Percentiles rank a stretch among this genome's conserved stretches.
Evolutionary conservation across 2,329 filamentous ascomycete species (phyloP).

Genomic region (Trichoderma citrinoviride): DNA sequence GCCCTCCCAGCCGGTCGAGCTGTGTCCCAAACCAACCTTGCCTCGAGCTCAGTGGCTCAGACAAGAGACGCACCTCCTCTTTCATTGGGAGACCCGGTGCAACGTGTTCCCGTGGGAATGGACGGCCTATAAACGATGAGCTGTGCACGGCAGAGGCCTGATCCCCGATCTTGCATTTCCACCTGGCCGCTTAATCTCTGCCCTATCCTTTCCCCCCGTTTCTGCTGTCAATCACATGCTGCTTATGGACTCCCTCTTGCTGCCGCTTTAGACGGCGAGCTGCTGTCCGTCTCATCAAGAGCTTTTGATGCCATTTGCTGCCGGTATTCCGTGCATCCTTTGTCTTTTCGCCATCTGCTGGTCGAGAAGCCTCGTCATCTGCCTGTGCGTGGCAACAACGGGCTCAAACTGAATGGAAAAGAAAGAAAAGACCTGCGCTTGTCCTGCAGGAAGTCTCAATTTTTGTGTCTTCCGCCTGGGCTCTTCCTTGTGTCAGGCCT

Average conservation of each 20-base stretch:
- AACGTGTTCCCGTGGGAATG: conserved; percentile 16
- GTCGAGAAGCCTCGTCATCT: too few relatives aligned
- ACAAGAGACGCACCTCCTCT: background rate
- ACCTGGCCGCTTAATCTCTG: background rate
- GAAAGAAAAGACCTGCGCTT: background rate
- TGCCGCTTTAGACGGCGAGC: background rate
- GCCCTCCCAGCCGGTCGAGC: background rate
- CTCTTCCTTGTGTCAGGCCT: too few relatives aligned
- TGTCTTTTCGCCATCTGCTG: background rate
- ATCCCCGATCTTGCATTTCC: background rate
- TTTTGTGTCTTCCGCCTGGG: background rate
- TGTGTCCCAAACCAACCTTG: conserved; percentile 2
- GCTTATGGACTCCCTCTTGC: background rate
- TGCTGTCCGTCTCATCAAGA: background rate
- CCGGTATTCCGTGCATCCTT: background rate
- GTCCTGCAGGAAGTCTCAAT: background rate
- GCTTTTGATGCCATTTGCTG: background rate
- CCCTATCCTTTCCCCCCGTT: background rate
- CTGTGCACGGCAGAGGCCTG: conserved; percentile 6
- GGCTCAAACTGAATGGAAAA: background rate
- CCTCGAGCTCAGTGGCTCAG: conserved; percentile 16
- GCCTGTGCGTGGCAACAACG: too few relatives aligned
- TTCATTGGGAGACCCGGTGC: conserved; percentile 11
- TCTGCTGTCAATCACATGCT: background rate
- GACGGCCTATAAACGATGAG: background rate